Evolutionary conservation across 2,329 filamentous ascomycete species (phyloP).

Genomic region (Colletotrichum tropicicola): DNA sequence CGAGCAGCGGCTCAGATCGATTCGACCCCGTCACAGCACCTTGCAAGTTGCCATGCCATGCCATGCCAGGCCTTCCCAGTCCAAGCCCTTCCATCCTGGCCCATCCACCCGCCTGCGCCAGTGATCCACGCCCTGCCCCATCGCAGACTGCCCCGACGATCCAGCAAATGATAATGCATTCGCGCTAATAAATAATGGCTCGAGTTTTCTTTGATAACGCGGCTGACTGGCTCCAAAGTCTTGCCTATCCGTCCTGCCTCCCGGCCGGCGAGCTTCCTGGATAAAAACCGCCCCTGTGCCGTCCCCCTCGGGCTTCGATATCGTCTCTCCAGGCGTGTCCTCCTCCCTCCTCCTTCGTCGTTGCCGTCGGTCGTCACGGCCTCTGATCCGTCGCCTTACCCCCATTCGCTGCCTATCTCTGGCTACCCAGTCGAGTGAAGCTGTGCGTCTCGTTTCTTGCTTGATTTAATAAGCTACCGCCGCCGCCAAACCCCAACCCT

Average conservation of each 20-base stretch:
- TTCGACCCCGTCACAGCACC: not conserved
- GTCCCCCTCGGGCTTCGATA: not conserved
- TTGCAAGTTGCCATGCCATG: not conserved
- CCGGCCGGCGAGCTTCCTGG: not conserved
- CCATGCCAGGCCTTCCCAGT: no score
- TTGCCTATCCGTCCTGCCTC: no score
- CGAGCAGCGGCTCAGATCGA: not conserved
- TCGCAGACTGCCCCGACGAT: slow-evolving; percentile 10
- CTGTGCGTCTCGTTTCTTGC: not conserved
- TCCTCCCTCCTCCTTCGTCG: not conserved
- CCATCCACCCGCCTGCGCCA: not conserved
- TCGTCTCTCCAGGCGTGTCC: slow-evolving; percentile 5
- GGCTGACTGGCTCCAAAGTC: not conserved
- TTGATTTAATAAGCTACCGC: no score
- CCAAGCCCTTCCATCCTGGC: not conserved
- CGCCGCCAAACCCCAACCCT: no score
- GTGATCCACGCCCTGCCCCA: slow-evolving; percentile 11
- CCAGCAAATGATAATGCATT: slow-evolving; percentile 31
- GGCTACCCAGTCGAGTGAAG: not conserved
- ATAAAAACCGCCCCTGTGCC: slow-evolving; percentile 23
- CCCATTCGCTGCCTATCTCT: not conserved
- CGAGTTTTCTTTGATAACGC: slow-evolving; percentile 28
- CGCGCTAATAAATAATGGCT: slow-evolving; percentile 29
- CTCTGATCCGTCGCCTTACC: not conserved
- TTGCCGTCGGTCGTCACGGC: not conserved